Base-by-base conservation (phyloP, 495 filamentous ascomycete genomes). In the Podospora pseudocomata region DNA sequence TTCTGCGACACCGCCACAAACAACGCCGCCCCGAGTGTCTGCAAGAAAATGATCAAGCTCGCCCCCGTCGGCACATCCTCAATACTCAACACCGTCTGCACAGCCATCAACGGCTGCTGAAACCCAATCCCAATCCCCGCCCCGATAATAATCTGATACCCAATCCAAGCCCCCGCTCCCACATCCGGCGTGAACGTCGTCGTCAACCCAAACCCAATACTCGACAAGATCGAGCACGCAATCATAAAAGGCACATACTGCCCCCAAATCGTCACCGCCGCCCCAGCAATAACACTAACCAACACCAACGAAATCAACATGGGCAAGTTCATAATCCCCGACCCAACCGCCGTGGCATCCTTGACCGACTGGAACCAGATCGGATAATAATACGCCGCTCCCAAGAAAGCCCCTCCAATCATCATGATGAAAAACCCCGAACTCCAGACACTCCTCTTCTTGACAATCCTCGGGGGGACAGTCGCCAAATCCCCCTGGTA, bases 301-400 rank as follows among this genome's bases (percentile, higher is more conserved):
- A 94, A 60, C 18, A 91, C 87, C 3, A 88, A 76, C 3, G 78
- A 74, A 20, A 94, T 81, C 20, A 96, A 85, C 77, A 91, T 82
- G 0, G 93, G 93, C 13, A 97, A 78, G 68, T 88, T 91, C 77
- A 87, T 86, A 74, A 96, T 90, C 23, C 93, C 93, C 0, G 90
- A 92, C 49, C 86, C 80, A 15, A 87, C 85, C 15, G 93, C 90
- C 0, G 81, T 81, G 0, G 85, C 86, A 61, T 84, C 86, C 75
- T 93, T 89, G 76, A 97, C 88, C 5, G 91, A 87, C 73, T 97
- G 93, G 83, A 97, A 96, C 90, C 90, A 97, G 71, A 94, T 90
- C 0, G 93, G 92, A 20, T 96, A 78, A 81, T 90, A 90, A 76
- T 88, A 92, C 20, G 88, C 77, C 2, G 87, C 76, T n/a, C 90